Conservation (phyloP, 129 eudicot genomes). For the Arctium minus region DNA sequence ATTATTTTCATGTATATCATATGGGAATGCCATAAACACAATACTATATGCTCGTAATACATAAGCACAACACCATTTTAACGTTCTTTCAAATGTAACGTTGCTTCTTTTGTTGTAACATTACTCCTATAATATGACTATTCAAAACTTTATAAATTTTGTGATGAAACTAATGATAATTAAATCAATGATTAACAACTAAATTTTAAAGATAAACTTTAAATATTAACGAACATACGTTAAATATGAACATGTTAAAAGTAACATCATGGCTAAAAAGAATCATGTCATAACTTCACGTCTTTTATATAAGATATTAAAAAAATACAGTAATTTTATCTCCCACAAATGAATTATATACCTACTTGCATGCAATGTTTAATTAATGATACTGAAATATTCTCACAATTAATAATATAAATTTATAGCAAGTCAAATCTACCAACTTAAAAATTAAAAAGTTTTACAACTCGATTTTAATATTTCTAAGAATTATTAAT, state of each 20-base stretch:
- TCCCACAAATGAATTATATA: background rate
- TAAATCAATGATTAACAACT: no score
- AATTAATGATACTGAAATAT: no score
- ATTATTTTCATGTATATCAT: background rate
- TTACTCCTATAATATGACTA: background rate
- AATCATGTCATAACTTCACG: background rate
- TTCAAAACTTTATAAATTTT: background rate
- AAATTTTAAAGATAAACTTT: no score
- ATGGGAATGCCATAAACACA: background rate
- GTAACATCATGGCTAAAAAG: background rate
- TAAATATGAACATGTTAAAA: background rate
- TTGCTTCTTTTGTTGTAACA: background rate
- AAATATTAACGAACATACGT: background rate
- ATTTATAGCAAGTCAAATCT: background rate
- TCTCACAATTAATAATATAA: background rate
- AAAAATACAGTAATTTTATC: no score
- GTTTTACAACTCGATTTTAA: background rate
- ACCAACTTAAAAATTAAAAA: background rate
- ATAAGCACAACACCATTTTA: background rate
- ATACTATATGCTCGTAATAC: background rate
- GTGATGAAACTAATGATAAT: background rate
- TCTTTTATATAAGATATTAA: no score
- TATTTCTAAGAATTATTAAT: no score
- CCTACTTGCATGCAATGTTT: background rate
- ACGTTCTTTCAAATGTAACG: no score